Percentiles rank a stretch among this genome's conserved stretches.
phyloP scores from a whole-genome alignment of 768 basidiomycete genomes.

The Trametes elegans region DNA sequence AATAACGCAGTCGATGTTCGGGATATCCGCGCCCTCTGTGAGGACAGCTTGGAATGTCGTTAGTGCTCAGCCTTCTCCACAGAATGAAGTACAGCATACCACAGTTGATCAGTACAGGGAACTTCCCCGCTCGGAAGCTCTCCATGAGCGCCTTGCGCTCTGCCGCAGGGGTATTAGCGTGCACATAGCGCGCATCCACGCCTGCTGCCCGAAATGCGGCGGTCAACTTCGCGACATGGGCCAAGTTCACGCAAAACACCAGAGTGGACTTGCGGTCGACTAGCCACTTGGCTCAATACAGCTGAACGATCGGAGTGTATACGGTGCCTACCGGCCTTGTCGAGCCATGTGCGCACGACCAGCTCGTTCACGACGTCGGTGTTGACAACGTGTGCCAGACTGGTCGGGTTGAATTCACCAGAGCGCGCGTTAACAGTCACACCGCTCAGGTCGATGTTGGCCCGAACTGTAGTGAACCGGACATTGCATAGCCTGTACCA shows the following conservation, averaged over 20 bases:
- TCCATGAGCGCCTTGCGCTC: slow-evolving; percentile 66
- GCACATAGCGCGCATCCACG: slow-evolving; percentile 81
- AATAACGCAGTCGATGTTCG: slow-evolving; percentile 89
- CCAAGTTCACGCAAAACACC: slow-evolving; percentile 86
- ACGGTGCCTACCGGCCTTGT: slow-evolving; percentile 79
- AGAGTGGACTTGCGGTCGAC: slow-evolving; percentile 79
- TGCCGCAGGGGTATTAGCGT: slow-evolving; percentile 59
- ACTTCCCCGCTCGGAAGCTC: slow-evolving; percentile 68
- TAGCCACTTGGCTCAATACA: slow-evolving; percentile 24
- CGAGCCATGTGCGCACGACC: slow-evolving; percentile 82
- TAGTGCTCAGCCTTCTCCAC: not conserved
- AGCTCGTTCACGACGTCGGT: slow-evolving; percentile 73
- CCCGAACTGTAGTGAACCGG: slow-evolving; percentile 79
- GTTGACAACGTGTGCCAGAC: slow-evolving; percentile 81
- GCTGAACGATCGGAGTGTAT: not conserved
- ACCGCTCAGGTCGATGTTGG: slow-evolving; percentile 62
- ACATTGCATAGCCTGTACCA: slow-evolving; percentile 78
- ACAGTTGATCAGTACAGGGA: slow-evolving; percentile 89
- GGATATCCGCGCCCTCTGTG: slow-evolving; percentile 94
- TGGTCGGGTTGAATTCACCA: slow-evolving; percentile 81
- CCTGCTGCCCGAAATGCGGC: slow-evolving; percentile 69
- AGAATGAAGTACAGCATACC: slow-evolving; percentile 41
- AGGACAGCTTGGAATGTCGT: slow-evolving; percentile 58
- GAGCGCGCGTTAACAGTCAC: slow-evolving; percentile 65
- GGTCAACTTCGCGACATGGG: slow-evolving; percentile 77